These are phyloP conservation scores for Scedosporium aurantiacum DNA, from an alignment of 2,329 filamentous ascomycete genomes.

Conservation along the genomic window DNA sequence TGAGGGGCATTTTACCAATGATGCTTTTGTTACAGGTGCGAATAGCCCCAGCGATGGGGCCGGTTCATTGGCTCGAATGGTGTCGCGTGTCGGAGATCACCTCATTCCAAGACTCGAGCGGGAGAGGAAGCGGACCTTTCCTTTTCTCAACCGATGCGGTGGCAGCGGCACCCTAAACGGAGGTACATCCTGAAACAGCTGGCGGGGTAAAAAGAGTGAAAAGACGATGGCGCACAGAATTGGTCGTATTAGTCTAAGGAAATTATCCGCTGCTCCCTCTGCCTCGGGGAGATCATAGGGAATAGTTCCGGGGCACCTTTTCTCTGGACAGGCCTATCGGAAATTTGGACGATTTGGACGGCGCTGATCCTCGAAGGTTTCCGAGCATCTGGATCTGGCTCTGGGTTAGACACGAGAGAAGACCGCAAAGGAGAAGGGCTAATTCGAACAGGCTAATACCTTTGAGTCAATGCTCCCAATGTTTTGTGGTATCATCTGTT, in stretches of 20 bases:
- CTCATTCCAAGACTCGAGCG: background rate
- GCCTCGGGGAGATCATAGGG: background rate
- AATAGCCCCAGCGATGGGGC: background rate
- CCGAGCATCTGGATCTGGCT: background rate
- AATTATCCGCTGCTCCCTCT: background rate
- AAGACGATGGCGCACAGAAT: background rate
- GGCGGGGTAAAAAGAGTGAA: background rate
- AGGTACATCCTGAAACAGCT: slow-evolving; percentile 1
- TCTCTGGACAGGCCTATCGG: background rate
- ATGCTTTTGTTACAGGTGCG: slow-evolving; percentile 3
- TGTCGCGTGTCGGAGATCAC: slow-evolving; percentile 3
- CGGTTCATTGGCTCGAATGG: background rate
- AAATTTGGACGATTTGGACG: background rate
- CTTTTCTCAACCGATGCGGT: background rate
- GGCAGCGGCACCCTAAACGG: background rate
- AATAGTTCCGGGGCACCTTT: slow-evolving; percentile 1
- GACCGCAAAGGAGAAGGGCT: background rate
- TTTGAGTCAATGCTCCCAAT: background rate
- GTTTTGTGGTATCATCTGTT: background rate
- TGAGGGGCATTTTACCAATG: background rate
- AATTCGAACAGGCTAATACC: background rate
- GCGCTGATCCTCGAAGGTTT: background rate
- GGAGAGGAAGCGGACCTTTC: background rate
- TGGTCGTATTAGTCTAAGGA: background rate
- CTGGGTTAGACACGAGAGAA: background rate